A percentile compares a stretch with the other conserved stretches of the same genome.
phyloP scores from a whole-genome alignment of 1,284 basidiomycete genomes.

The Calocybe gambosa region DNA sequence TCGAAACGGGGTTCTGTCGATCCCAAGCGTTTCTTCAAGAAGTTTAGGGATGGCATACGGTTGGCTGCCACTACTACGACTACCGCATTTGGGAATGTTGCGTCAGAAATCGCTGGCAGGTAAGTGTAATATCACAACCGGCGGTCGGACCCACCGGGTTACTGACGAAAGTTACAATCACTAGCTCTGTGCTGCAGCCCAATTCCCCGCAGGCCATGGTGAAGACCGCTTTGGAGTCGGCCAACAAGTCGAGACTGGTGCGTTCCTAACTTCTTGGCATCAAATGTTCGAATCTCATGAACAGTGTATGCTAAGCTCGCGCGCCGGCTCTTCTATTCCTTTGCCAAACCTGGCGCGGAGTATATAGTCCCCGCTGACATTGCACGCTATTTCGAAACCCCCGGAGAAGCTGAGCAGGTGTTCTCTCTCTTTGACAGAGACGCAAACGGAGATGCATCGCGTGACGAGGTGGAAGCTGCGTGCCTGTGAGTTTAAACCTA shows the following conservation, averaged over 20 bases:
- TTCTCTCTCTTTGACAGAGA: conserved; percentile 85
- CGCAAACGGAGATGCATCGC: conserved; percentile 62
- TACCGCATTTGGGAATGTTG: conserved; percentile 75
- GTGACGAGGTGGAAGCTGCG: conserved; percentile 49
- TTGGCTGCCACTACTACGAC: conserved; percentile 76
- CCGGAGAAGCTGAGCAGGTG: conserved; percentile 58
- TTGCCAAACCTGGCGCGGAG: conserved; percentile 58
- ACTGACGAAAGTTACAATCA: conserved; percentile 4
- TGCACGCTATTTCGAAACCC: conserved; percentile 61
- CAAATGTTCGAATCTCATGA: no score
- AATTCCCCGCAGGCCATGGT: conserved; percentile 85
- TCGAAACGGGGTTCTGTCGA: conserved; percentile 32
- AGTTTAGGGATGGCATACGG: conserved; percentile 67
- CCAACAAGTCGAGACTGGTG: conserved; percentile 79
- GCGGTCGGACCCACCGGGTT: neutral
- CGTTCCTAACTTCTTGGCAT: conserved; percentile 18
- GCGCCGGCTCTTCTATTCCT: conserved; percentile 84
- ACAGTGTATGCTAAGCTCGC: conserved; percentile 48
- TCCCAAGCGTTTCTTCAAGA: conserved; percentile 64
- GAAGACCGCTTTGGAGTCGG: conserved; percentile 69
- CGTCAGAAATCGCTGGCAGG: conserved; percentile 66
- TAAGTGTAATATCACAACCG: conserved; percentile 21
- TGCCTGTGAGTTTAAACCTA: conserved; percentile 47
- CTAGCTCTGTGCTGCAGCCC: conserved; percentile 76
- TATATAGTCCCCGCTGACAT: conserved; percentile 69